A percentile compares a stretch with the other conserved stretches of the same genome.
phyloP scores from a whole-genome alignment of 2,329 filamentous ascomycete species.

The Xylaria sp. region DNA sequence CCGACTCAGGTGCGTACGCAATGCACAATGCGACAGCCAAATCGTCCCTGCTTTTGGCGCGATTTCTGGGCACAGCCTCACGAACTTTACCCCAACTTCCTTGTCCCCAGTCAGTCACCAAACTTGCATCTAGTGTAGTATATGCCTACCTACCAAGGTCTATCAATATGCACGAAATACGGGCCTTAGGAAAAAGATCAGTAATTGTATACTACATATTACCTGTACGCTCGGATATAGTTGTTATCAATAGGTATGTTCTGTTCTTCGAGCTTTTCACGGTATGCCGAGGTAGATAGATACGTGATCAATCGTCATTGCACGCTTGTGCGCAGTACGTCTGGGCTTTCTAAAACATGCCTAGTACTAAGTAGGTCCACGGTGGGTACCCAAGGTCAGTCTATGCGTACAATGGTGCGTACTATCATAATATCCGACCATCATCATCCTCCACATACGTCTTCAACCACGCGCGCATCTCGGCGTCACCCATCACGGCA shows the following conservation, averaged over 20 bases:
- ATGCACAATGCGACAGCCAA: slow-evolving; percentile 19
- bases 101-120: neutral
- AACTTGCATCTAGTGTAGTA: neutral
- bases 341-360: no score
- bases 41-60: neutral
- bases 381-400: no score
- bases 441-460: slow-evolving; percentile 20
- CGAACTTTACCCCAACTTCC: neutral
- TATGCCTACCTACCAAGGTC: no score
- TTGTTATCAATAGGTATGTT: neutral
- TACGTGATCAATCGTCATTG: no score
- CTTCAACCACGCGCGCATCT: slow-evolving; percentile 36
- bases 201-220: neutral
- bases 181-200: neutral
- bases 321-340: no score
- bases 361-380: no score
- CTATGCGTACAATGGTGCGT: no score
- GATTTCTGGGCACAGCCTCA: slow-evolving; percentile 22
- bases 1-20: slow-evolving; percentile 1
- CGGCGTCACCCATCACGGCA: slow-evolving; percentile 26
- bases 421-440: neutral
- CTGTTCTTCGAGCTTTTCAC: no score
- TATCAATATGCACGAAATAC: no score
- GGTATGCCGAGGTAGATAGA: no score
- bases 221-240: neutral